Percentiles rank a stretch among this genome's conserved stretches.
phyloP scores from a whole-genome alignment of 805 yeast genomes.

The Hanseniaspora nectarophila region DNA sequence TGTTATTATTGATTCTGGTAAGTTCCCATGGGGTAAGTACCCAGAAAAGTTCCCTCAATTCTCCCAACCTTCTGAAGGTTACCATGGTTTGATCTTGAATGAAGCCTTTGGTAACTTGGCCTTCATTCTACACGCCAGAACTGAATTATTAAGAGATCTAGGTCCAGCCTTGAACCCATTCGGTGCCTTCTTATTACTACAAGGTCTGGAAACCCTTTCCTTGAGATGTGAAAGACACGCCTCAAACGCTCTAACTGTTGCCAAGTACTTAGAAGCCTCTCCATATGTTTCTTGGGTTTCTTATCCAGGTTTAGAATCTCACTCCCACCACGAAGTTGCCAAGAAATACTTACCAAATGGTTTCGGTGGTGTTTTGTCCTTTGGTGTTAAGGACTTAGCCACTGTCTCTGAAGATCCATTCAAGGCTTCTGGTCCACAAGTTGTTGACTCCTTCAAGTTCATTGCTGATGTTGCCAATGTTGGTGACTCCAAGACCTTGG shows the following conservation, averaged over 20 bases:
- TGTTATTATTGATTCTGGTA: conserved; percentile 79
- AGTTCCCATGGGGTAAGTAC: conserved; percentile 78
- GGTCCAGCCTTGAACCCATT: conserved; percentile 87
- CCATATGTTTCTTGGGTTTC: conserved; percentile 80
- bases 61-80: conserved; percentile 81
- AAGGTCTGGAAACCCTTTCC: conserved; percentile 89
- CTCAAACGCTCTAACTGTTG: conserved; percentile 66
- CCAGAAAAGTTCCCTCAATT: conserved; percentile 87
- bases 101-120: conserved; percentile 76
- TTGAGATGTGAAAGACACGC: conserved; percentile 90
- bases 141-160: conserved; percentile 77
- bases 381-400: conserved; percentile 65
- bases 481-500: conserved; percentile 91
- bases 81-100: conserved; percentile 75
- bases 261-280: conserved; percentile 59
- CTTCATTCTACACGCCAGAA: conserved; percentile 66
- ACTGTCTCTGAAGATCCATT: conserved; percentile 37
- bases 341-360: conserved; percentile 71
- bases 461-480: conserved; percentile 93
- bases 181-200: conserved; percentile 71
- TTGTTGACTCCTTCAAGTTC: conserved; percentile 71
- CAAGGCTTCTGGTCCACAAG: conserved; percentile 65
- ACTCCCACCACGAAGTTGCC: conserved; percentile 66
- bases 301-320: conserved; percentile 76
- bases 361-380: conserved; percentile 78